Conservation (phyloP, 129 eudicot species). For the Rutidosis leptorrhynchoides region DNA sequence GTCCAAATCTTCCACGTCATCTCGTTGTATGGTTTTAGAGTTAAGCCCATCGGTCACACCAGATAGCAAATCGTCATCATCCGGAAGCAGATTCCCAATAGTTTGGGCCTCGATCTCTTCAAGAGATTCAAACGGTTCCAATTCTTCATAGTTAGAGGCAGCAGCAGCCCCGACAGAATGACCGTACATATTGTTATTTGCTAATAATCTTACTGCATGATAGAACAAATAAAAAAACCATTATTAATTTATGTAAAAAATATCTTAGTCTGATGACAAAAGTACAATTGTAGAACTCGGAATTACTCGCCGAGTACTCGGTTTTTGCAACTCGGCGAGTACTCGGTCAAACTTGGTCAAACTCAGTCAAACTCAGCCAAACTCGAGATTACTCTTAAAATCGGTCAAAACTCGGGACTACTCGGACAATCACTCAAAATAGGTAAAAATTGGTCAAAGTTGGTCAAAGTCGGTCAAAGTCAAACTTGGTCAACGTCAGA, state of each 20-base stretch:
- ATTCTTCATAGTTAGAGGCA: constrained; percentile 55
- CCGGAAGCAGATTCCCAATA: constrained; percentile 88
- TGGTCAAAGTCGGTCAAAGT: no score
- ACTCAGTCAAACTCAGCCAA: no score
- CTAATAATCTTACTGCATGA: constrained; percentile 67
- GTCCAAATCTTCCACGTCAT: constrained; percentile 68
- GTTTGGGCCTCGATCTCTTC: constrained; percentile 96
- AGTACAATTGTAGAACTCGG: no score
- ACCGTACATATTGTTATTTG: constrained; percentile 46
- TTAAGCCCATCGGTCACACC: constrained; percentile 87
- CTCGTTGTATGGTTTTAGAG: constrained; percentile 36
- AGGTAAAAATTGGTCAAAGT: no score
- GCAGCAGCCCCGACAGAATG: constrained; percentile 62
- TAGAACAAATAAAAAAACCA: constrained; percentile 21
- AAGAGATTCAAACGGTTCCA: constrained; percentile 73
- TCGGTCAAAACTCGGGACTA: no score
- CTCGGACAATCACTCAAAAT: no score
- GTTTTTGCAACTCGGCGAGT: no score
- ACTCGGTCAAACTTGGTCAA: no score
- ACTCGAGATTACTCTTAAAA: no score
- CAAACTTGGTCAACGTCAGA: no score
- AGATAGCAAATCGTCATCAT: constrained; percentile 90
- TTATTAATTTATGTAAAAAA: background rate
- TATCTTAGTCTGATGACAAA: background rate
- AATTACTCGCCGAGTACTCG: no score